Evolutionary conservation across 768 basidiomycete species (phyloP).

Genomic region (Suillus sp.): DNA sequence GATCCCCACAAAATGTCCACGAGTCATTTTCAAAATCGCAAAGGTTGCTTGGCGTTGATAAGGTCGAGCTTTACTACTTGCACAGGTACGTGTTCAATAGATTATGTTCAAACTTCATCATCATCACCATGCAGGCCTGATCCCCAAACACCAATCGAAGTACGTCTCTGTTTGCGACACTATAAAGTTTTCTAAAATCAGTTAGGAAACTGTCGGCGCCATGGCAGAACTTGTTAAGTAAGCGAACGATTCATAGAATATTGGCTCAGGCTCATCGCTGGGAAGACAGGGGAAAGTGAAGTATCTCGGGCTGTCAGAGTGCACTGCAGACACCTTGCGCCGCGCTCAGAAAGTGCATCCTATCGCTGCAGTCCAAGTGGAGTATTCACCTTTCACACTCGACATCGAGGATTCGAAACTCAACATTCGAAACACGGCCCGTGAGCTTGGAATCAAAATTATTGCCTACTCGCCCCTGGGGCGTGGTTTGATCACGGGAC

Average conservation of each 20-base stretch:
- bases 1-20: slow-evolving; percentile 45
- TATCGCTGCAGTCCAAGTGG: slow-evolving; percentile 51
- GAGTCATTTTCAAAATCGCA: slow-evolving; percentile 43
- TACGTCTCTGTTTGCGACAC: slow-evolving; percentile 19
- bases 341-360: slow-evolving; percentile 54
- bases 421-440: slow-evolving; percentile 42
- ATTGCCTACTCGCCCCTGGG: slow-evolving; percentile 57
- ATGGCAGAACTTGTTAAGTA: slow-evolving; percentile 58
- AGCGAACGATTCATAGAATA: slow-evolving; percentile 1
- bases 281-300: slow-evolving; percentile 48
- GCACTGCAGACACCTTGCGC: slow-evolving; percentile 46
- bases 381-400: slow-evolving; percentile 53
- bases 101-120: background rate
- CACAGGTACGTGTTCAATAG: slow-evolving; percentile 34
- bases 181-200: background rate
- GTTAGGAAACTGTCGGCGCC: slow-evolving; percentile 44
- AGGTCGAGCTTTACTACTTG: slow-evolving; percentile 50
- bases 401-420: slow-evolving; percentile 49
- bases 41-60: slow-evolving; percentile 41
- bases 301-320: slow-evolving; percentile 56
- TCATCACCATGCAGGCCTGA: slow-evolving; percentile 37
- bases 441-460: slow-evolving; percentile 51
- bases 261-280: slow-evolving; percentile 25
- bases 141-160: slow-evolving; percentile 48
- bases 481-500: slow-evolving; percentile 52